Evolutionary conservation across 2,329 filamentous ascomycete species (phyloP), one percentile per base, ranked within the genome.

Genomic region (Fonsecaea multimorphosa): DNA sequence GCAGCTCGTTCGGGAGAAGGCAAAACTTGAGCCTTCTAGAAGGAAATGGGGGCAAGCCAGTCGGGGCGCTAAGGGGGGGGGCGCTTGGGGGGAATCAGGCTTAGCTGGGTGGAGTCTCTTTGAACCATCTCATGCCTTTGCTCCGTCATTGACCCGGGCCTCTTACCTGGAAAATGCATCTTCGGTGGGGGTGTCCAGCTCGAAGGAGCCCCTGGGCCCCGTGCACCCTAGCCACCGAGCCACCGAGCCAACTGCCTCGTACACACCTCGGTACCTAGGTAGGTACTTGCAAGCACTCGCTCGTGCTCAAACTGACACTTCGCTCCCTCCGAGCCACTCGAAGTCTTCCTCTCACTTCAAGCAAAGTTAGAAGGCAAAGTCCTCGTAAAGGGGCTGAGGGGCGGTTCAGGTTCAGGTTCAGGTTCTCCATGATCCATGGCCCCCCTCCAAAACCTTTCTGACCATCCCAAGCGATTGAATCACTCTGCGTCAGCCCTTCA

Each of bases 21-120:
- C 53, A 58, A 38, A 46, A 36, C 44, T 54, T 54, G 53, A 49
- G 54, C 29, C 66, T 68, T 68, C 66, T 63, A 68, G 66, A 68
- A 68, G 66, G 38, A 68, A 65, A 68, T 51, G 66, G 66, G 66
- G 66, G 19, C 6, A 38, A 16, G 22, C 12, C 22, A 36, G 22
- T 19, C 19, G 6, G 22, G 58, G 29, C 57, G 44, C 57, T 59
- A 51, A 59, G 11, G 16, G 22, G 24, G 16, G 9, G 46, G 29
- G 49, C 52, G 14, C 44, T 49, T 60, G 46, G 49, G 49, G 16
- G 58, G 19, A 53, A 60, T 53, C 29, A 44, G 44, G 58, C 12
- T 60, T 60, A 60, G 58, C 11, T 29, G 58, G 29, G 58, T 60
- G 58, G 58, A 24, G 58, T 24, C 46, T 16, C 9, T 27, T 36